A percentile compares a stretch with the other conserved stretches of the same genome.
phyloP scores from a whole-genome alignment of 192 early-diverging fungal species.

The Glomus cerebriforme region DNA sequence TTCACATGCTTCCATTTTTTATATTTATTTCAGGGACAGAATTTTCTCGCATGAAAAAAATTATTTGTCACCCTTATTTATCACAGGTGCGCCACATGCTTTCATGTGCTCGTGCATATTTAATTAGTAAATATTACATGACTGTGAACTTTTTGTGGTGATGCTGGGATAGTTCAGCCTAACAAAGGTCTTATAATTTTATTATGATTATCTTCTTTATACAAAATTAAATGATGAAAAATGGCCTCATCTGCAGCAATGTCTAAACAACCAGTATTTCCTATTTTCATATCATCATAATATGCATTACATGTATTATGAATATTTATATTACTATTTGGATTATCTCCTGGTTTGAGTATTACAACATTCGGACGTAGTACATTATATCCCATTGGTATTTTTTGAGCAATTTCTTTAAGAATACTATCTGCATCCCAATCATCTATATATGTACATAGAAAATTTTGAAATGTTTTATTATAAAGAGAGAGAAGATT shows the following conservation, averaged over 20 bases:
- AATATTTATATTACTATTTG: neutral
- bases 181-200: conserved; percentile 1
- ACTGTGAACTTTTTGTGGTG: no score
- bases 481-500: neutral
- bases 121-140: no score
- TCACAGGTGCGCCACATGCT: no score
- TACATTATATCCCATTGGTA: neutral
- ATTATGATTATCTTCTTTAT: conserved; percentile 14
- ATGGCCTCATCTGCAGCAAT: conserved; percentile 6
- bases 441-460: neutral
- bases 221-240: conserved; percentile 5
- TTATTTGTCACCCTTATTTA: no score
- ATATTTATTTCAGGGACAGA: no score
- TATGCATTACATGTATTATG: conserved; percentile 12
- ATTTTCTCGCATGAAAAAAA: no score
- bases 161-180: no score
- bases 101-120: no score
- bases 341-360: conserved; percentile 8
- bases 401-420: neutral
- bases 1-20: no score
- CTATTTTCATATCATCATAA: neutral
- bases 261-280: neutral
- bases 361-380: neutral
- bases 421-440: conserved; percentile 16
- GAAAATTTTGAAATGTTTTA: neutral